Percentiles rank a stretch among this genome's conserved stretches.
Evolutionary conservation across 345 rosid genomes (phyloP).

Genomic region (Salix suchowensis): DNA sequence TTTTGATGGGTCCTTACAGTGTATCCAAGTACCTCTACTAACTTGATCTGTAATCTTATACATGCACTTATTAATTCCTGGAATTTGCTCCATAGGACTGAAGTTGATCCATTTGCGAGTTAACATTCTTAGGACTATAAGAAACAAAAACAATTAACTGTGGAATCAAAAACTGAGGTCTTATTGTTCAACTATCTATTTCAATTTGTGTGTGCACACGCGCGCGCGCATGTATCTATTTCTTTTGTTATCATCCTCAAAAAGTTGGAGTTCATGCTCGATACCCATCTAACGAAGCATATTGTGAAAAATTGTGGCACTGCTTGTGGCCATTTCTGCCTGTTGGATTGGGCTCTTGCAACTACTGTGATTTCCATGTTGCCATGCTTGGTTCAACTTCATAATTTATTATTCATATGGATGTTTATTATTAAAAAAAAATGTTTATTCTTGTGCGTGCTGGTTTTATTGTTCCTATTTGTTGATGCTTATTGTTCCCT

Average conservation of each 20-base stretch:
- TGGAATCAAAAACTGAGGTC: neutral
- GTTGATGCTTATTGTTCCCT: neutral
- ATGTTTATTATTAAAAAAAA: neutral
- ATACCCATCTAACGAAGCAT: conserved; percentile 45
- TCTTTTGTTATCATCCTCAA: neutral
- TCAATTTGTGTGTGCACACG: too few relatives aligned
- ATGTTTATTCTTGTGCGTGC: neutral
- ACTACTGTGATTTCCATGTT: conserved; percentile 40
- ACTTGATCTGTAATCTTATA: neutral
- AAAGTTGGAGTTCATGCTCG: neutral
- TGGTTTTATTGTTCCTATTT: neutral
- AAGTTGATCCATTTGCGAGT: neutral
- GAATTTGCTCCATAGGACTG: neutral
- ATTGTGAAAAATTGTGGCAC: conserved; percentile 47
- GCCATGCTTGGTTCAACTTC: conserved; percentile 31
- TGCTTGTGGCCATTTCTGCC: conserved; percentile 44
- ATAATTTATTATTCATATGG: neutral
- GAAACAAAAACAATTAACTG: neutral
- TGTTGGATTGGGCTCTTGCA: conserved; percentile 55
- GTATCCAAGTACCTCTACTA: neutral
- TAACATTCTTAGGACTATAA: neutral
- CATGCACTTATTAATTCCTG: too few relatives aligned
- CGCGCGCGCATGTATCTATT: neutral
- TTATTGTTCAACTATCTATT: neutral
- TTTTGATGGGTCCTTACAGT: neutral